These are phyloP conservation scores for Lophium mytilinum DNA, from an alignment of 495 filamentous ascomycete genomes.

Conservation along the genomic window DNA sequence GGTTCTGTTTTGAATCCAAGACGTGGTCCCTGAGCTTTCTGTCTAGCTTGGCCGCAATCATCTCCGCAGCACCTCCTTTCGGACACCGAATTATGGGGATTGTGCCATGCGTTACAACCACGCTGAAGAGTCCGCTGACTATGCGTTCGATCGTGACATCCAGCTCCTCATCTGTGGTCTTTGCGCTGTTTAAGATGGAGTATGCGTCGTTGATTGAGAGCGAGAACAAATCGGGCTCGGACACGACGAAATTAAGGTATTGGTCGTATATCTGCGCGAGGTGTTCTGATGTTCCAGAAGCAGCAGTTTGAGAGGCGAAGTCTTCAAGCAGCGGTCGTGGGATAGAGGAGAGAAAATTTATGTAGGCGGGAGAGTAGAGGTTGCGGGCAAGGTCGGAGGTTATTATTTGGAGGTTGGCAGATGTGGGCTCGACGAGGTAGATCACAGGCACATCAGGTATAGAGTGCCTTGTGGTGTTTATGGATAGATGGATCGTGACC, in stretches of 20 bases:
- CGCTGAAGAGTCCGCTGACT: slow-evolving; percentile 90
- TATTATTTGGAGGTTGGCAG: slow-evolving; percentile 70
- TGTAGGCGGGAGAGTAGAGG: slow-evolving; percentile 87
- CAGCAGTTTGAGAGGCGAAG: slow-evolving; percentile 80
- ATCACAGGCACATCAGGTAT: slow-evolving; percentile 96
- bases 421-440: slow-evolving; percentile 86
- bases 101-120: slow-evolving; percentile 89
- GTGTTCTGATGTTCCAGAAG: slow-evolving; percentile 73
- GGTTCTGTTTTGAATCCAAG: slow-evolving; percentile 92
- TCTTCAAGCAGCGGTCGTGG: slow-evolving; percentile 90
- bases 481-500: slow-evolving; percentile 94
- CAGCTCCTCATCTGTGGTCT: slow-evolving; percentile 82
- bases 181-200: slow-evolving; percentile 87
- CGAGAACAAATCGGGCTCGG: slow-evolving; percentile 92
- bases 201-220: slow-evolving; percentile 85
- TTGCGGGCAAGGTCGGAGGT: slow-evolving; percentile 78
- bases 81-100: slow-evolving; percentile 93
- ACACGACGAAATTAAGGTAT: slow-evolving; percentile 95
- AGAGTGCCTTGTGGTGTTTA: slow-evolving; percentile 72
- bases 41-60: slow-evolving; percentile 89
- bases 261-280: slow-evolving; percentile 94
- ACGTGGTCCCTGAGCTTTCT: slow-evolving; percentile 94
- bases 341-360: slow-evolving; percentile 96
- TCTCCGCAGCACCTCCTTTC: slow-evolving; percentile 84
- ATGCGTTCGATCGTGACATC: slow-evolving; percentile 81